phyloP scores from a whole-genome alignment of 2,329 filamentous ascomycete species.

The Trichoderma lentiforme region DNA sequence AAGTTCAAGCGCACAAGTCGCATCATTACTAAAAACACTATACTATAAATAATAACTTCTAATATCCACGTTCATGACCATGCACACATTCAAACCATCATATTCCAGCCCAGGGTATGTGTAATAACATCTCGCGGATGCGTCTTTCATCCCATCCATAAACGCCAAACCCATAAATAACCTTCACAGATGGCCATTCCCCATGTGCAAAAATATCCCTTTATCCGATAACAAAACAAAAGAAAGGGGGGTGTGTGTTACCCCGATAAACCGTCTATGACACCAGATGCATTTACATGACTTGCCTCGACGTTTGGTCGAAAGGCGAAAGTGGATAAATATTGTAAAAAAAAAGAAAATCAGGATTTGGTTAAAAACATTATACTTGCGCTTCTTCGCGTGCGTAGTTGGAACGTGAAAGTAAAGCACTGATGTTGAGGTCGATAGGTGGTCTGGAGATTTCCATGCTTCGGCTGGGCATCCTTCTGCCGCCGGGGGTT shows the following conservation, averaged over 20 bases:
- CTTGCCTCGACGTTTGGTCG: not conserved
- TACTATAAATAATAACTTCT: constrained; percentile 6
- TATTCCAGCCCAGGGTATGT: constrained; percentile 8
- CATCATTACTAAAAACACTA: constrained; percentile 14
- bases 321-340: not conserved
- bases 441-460: constrained; percentile 41
- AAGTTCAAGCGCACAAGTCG: not conserved
- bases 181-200: not conserved
- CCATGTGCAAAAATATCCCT: not conserved
- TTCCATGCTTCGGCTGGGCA: constrained; percentile 56
- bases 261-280: not conserved
- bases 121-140: not conserved
- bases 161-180: constrained; percentile 6
- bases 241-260: not conserved
- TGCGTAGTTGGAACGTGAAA: not conserved
- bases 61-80: not conserved
- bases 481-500: constrained; percentile 50
- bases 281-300: not conserved
- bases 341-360: not conserved
- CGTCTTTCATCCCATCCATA: not conserved
- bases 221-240: not conserved
- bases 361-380: not conserved
- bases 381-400: constrained; percentile 8
- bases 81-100: not conserved
- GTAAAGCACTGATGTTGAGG: constrained; percentile 28